A percentile compares a stretch with the other conserved stretches of the same genome.
These are phyloP conservation scores for Penicillium verrucosum DNA, from an alignment of 2,329 filamentous ascomycete genomes.

Conservation along the genomic window DNA sequence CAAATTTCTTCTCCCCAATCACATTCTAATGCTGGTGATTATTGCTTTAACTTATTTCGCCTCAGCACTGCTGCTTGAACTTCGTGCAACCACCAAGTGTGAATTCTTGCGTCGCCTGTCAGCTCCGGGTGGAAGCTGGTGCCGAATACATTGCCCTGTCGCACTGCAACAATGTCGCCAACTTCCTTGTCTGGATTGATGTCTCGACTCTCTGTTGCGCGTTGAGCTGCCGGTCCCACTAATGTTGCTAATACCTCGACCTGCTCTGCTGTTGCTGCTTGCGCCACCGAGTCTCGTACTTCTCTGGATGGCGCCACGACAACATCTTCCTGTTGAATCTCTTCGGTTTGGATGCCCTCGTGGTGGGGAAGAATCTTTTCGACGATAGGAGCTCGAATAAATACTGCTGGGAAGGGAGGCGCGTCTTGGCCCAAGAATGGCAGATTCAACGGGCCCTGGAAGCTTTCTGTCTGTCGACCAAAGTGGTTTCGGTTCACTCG, in stretches of 20 bases:
- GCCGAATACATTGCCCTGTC: slow-evolving; percentile 86
- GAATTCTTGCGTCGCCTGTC: slow-evolving; percentile 82
- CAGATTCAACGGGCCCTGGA: slow-evolving; percentile 70
- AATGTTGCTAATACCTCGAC: slow-evolving; percentile 60
- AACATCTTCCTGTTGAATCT: slow-evolving; percentile 48
- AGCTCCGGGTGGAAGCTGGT: slow-evolving; percentile 96
- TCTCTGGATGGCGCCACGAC: slow-evolving; percentile 57
- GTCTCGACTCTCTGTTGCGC: slow-evolving; percentile 45
- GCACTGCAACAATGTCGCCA: slow-evolving; percentile 80
- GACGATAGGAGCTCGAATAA: slow-evolving; percentile 91
- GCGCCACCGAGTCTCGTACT: slow-evolving; percentile 46
- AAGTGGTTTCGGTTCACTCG: slow-evolving; percentile 93
- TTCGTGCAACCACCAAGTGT: slow-evolving; percentile 86
- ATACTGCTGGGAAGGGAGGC: slow-evolving; percentile 71
- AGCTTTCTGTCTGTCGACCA: slow-evolving; percentile 87
- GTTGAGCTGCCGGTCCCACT: slow-evolving; percentile 50
- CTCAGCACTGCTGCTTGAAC: slow-evolving; percentile 50
- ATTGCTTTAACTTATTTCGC: slow-evolving; percentile 24
- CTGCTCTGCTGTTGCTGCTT: slow-evolving; percentile 44
- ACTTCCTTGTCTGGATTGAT: slow-evolving; percentile 41
- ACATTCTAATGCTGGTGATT: slow-evolving; percentile 12
- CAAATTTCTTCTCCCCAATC: slow-evolving; percentile 15
- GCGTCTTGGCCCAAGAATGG: slow-evolving; percentile 58
- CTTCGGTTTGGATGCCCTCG: slow-evolving; percentile 51
- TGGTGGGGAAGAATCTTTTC: slow-evolving; percentile 67